Evolutionary conservation across 2,329 filamentous ascomycete genomes (phyloP).

Genomic region (Alternaria dauci): DNA sequence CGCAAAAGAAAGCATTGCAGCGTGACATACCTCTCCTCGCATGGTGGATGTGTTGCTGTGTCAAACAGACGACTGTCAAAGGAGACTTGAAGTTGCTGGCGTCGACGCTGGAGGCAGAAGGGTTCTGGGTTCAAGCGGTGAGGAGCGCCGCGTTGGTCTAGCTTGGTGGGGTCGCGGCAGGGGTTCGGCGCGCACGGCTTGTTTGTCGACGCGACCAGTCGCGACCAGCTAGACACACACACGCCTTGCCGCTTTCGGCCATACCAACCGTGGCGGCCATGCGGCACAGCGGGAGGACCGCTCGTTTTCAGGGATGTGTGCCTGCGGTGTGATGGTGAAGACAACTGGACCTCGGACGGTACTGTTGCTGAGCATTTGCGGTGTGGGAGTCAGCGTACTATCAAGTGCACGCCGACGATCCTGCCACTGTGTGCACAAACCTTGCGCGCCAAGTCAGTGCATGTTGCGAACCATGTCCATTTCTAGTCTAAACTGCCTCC

Average conservation of each 20-base stretch:
- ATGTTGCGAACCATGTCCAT: constrained; percentile 2
- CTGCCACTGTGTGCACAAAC: background rate
- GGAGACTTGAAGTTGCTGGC: constrained; percentile 24
- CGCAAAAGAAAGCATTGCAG: constrained; percentile 5
- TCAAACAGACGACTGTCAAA: constrained; percentile 48
- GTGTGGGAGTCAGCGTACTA: background rate
- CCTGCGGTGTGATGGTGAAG: background rate
- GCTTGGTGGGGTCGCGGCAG: constrained; percentile 33
- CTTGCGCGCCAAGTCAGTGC: background rate
- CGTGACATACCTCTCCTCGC: constrained; percentile 52
- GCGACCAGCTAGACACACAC: constrained; percentile 17
- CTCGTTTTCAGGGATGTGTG: constrained; percentile 1
- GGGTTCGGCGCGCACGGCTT: constrained; percentile 15
- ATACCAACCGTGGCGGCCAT: background rate
- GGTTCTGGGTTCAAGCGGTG: constrained; percentile 25
- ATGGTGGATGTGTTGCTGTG: constrained; percentile 48
- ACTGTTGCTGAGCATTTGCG: background rate
- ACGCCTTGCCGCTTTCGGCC: constrained; percentile 18
- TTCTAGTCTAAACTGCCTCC: background rate
- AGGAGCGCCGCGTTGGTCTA: constrained; percentile 29
- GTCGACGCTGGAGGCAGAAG: constrained; percentile 22
- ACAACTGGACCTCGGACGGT: background rate
- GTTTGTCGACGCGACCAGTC: constrained; percentile 24
- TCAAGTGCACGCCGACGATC: background rate
- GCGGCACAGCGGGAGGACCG: constrained; percentile 7